Percentiles rank a stretch among this genome's conserved stretches.
phyloP scores from a whole-genome alignment of 176 grass and related monocot species.

The Zoysia pacifica region DNA sequence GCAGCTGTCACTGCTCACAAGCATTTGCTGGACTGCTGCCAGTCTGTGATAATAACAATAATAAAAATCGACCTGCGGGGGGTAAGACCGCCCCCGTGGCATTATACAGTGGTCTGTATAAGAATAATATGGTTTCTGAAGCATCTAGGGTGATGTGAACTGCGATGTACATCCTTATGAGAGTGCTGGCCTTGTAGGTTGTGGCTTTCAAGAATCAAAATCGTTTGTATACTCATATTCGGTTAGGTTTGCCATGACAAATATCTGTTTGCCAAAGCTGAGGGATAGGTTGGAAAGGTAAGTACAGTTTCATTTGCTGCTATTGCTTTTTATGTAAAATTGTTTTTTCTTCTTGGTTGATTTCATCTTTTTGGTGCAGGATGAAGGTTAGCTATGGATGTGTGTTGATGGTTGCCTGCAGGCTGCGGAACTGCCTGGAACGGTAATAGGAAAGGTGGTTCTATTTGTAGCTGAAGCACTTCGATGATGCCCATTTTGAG shows the following conservation, averaged over 20 bases:
- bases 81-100: too few relatives aligned
- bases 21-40: neutral
- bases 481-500: slow-evolving; percentile 1
- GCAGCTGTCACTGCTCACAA: neutral
- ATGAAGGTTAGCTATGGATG: neutral
- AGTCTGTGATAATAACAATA: neutral
- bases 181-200: neutral
- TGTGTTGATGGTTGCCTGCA: neutral
- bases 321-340: neutral
- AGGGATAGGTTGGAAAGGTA: neutral
- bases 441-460: neutral
- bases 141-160: neutral
- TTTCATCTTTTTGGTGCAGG: neutral
- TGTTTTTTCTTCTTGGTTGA: neutral
- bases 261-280: neutral
- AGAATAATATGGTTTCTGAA: slow-evolving; percentile 3
- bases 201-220: neutral
- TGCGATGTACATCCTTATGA: neutral
- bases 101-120: neutral
- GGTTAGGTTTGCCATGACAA: neutral
- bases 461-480: neutral
- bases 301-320: neutral
- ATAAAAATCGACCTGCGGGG: too few relatives aligned
- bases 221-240: neutral
- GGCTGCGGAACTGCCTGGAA: neutral